Evolutionary conservation across 78 protist species (phyloP).

Genomic region (Protostelium mycophagum): DNA sequence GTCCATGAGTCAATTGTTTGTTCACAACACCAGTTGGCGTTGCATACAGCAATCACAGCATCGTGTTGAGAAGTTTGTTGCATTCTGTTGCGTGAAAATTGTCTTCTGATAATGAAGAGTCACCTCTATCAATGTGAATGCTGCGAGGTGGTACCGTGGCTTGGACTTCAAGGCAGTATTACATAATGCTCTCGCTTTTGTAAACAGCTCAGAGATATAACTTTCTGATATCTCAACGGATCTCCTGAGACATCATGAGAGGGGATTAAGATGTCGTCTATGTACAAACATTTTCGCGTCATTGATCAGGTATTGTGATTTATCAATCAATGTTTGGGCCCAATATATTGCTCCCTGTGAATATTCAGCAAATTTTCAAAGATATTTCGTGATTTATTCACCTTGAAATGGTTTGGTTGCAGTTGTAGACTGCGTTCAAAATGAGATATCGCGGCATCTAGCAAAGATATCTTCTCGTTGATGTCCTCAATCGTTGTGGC

Average conservation of each 20-base stretch:
- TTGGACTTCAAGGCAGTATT: not conserved
- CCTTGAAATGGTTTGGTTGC: not conserved
- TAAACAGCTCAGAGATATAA: too few relatives aligned
- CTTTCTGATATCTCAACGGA: too few relatives aligned
- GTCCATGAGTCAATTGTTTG: too few relatives aligned
- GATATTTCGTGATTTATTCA: not conserved
- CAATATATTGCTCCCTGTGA: not conserved
- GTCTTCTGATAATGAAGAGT: too few relatives aligned
- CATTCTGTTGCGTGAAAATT: too few relatives aligned
- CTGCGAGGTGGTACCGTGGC: not conserved
- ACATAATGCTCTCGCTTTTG: not conserved
- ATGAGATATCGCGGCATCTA: not conserved
- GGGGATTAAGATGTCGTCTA: not conserved
- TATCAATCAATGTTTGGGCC: not conserved
- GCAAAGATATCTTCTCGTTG: not conserved
- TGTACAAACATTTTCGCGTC: not conserved
- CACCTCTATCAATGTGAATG: not conserved
- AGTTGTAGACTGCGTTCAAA: not conserved
- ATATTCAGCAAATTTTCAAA: not conserved
- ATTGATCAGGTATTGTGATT: not conserved
- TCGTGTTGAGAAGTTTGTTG: too few relatives aligned
- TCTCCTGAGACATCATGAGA: too few relatives aligned
- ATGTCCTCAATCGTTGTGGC: not conserved
- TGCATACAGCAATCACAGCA: too few relatives aligned
- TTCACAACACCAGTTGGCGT: too few relatives aligned